phyloP scores from a whole-genome alignment of 1,284 basidiomycete genomes.

The Afroboletus lepidellus region DNA sequence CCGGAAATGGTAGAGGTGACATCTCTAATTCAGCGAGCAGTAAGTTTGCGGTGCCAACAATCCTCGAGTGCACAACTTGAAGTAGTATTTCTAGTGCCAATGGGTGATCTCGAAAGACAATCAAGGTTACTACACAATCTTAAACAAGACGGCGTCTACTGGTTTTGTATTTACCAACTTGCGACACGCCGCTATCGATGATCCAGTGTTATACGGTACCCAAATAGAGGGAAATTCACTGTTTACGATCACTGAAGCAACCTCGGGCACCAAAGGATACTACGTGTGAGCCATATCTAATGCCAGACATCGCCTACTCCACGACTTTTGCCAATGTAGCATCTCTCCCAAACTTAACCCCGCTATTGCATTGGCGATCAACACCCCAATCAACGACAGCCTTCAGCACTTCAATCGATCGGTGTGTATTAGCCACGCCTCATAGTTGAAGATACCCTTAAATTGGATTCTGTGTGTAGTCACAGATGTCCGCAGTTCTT shows the following conservation, averaged over 20 bases:
- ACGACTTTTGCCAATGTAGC: neutral
- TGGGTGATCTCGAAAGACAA: slow-evolving; percentile 8
- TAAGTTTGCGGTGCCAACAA: neutral
- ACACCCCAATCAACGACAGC: neutral
- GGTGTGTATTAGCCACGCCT: neutral
- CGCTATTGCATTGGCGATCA: slow-evolving; percentile 8
- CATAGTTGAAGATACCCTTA: neutral
- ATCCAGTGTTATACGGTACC: slow-evolving; percentile 7
- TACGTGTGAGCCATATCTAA: slow-evolving; percentile 4
- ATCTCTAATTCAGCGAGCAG: neutral
- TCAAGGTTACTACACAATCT: slow-evolving; percentile 5
- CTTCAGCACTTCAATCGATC: neutral
- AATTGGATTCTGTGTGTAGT: neutral
- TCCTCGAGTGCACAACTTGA: neutral
- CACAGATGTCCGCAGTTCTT: neutral
- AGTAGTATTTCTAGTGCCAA: slow-evolving; percentile 3
- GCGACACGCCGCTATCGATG: neutral
- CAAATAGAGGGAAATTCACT: slow-evolving; percentile 1
- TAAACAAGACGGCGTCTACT: slow-evolving; percentile 3
- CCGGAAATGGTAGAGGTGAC: slow-evolving; percentile 8
- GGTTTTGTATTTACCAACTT: slow-evolving; percentile 8
- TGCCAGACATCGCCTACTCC: too few relatives aligned
- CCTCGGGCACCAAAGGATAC: slow-evolving; percentile 3
- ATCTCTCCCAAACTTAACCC: slow-evolving; percentile 10
- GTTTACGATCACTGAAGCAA: slow-evolving; percentile 8